phyloP scores from a whole-genome alignment of 768 basidiomycete species.

The Boletus rubroflammeus region DNA sequence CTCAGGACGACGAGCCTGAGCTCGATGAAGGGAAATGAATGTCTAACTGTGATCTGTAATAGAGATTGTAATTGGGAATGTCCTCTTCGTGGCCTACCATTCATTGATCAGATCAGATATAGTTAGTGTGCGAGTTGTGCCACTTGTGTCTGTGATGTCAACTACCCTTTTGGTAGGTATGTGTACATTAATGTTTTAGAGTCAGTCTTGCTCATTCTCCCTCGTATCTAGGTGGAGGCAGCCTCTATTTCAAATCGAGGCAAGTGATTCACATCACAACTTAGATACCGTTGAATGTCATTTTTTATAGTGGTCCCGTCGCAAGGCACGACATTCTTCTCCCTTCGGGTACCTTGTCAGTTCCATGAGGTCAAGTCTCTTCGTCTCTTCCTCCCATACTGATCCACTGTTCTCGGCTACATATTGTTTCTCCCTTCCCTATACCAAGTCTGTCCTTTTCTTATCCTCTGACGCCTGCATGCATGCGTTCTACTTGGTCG shows the following conservation, averaged over 20 bases:
- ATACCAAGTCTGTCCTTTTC: conserved; percentile 3
- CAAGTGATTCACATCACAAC: neutral
- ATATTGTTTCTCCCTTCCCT: neutral
- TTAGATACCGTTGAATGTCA: neutral
- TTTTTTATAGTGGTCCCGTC: conserved; percentile 2
- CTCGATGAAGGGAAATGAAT: neutral
- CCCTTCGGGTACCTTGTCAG: neutral
- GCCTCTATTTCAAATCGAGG: neutral
- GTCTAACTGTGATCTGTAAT: neutral
- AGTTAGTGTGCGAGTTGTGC: neutral
- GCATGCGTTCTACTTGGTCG: conserved; percentile 3
- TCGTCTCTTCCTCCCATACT: neutral
- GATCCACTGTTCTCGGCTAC: neutral
- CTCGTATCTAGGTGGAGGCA: neutral
- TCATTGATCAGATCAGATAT: too few relatives aligned
- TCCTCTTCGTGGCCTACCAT: neutral
- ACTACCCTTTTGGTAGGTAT: conserved; percentile 2
- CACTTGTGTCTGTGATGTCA: conserved; percentile 9
- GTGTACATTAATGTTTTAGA: neutral
- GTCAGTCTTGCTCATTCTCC: neutral
- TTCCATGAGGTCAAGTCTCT: neutral
- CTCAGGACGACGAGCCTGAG: neutral
- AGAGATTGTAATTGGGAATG: neutral
- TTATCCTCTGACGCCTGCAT: conserved; percentile 2
- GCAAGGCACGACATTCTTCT: conserved; percentile 3